A percentile compares a stretch with the other conserved stretches of the same genome.
phyloP scores from a whole-genome alignment of 805 yeast genomes.

The Kodamaea lidongshanica region DNA sequence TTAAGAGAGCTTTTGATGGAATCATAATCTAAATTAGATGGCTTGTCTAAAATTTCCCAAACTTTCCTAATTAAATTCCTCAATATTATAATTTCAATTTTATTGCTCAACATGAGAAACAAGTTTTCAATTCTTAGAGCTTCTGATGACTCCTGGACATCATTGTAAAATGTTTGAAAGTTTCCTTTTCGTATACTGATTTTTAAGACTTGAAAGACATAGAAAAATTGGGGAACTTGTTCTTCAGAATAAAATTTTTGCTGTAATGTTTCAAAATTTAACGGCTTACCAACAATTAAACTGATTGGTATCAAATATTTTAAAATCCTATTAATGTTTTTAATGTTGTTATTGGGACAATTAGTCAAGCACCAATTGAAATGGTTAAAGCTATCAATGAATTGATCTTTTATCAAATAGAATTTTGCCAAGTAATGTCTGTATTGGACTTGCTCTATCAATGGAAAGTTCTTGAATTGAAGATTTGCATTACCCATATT shows the following conservation, averaged over 20 bases:
- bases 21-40: constrained; percentile 26
- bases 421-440: constrained; percentile 50
- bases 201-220: constrained; percentile 33
- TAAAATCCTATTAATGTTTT: constrained; percentile 39
- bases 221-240: constrained; percentile 18
- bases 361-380: constrained; percentile 48
- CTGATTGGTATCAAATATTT: constrained; percentile 47
- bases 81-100: constrained; percentile 38
- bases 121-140: constrained; percentile 35
- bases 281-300: constrained; percentile 49
- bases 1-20: constrained; percentile 17
- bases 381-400: constrained; percentile 44
- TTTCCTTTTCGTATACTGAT: constrained; percentile 39
- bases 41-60: constrained; percentile 23
- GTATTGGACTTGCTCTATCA: constrained; percentile 44
- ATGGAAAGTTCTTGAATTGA: constrained; percentile 34
- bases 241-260: constrained; percentile 12
- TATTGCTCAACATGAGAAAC: constrained; percentile 40
- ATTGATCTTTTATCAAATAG: constrained; percentile 47
- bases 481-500: constrained; percentile 51
- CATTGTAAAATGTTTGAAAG: constrained; percentile 27
- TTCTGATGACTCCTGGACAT: constrained; percentile 22
- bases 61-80: constrained; percentile 39
- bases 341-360: constrained; percentile 25
- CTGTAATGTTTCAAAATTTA: constrained; percentile 22